Percentiles rank a stretch among this genome's conserved stretches.
Evolutionary conservation across 2,329 filamentous ascomycete species (phyloP).

Genomic region (Pezicula carpinea): DNA sequence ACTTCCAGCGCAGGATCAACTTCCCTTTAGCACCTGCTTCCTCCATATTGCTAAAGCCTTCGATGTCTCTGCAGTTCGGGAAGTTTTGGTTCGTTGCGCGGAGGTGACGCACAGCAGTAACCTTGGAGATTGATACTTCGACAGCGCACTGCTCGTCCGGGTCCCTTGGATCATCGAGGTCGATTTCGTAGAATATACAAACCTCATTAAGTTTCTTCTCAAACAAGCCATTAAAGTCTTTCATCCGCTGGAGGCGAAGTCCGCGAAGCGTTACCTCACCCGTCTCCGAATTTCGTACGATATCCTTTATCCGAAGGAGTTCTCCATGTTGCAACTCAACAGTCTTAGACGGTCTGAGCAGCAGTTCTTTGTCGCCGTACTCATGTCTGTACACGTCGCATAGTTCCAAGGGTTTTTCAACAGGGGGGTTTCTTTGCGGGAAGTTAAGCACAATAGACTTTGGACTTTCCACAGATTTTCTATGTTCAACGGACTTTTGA

Average conservation of each 20-base stretch:
- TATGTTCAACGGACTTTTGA: too few species aligned
- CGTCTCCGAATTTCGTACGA: conserved; percentile 25
- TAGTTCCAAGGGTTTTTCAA: conserved; percentile 25
- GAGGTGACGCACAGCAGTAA: conserved; percentile 39
- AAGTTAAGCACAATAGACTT: conserved; percentile 32
- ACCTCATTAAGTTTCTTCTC: conserved; percentile 39
- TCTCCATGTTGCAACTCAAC: conserved; percentile 16
- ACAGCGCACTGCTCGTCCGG: conserved; percentile 33
- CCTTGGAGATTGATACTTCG: conserved; percentile 35
- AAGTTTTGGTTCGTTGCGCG: conserved; percentile 51
- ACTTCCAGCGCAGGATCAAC: conserved; percentile 51
- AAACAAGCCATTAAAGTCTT: conserved; percentile 29
- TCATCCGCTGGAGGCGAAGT: conserved; percentile 31
- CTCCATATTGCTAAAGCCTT: conserved; percentile 16
- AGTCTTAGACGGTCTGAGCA: conserved; percentile 10
- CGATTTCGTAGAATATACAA: conserved; percentile 32
- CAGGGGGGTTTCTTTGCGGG: conserved; percentile 18
- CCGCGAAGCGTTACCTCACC: conserved; percentile 34
- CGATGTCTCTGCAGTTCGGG: conserved; percentile 31
- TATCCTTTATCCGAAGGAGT: conserved; percentile 36
- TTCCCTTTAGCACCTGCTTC: conserved; percentile 27
- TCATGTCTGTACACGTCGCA: conserved; percentile 28
- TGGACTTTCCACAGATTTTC: too few species aligned
- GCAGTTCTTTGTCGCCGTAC: neutral
- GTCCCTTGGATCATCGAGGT: conserved; percentile 30